Evolutionary conservation across 805 yeast species (phyloP).

Genomic region (Lipomyces yamadae): DNA sequence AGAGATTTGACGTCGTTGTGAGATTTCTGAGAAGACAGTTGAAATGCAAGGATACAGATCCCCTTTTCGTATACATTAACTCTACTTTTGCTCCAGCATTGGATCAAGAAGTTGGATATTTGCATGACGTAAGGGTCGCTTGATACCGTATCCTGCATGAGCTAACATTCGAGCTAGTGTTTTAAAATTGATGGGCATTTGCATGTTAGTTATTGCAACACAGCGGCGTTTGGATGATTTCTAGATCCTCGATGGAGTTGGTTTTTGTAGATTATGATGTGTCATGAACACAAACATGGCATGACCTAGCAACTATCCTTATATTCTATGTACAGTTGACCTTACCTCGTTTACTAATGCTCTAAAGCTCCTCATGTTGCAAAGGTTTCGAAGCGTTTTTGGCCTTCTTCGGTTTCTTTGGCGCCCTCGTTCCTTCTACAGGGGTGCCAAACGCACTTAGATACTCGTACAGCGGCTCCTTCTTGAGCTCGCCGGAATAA

Average conservation of each 20-base stretch:
- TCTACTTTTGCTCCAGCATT: constrained; percentile 50
- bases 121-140: constrained; percentile 37
- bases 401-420: constrained; percentile 29
- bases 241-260: not conserved
- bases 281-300: not conserved
- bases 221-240: constrained; percentile 46
- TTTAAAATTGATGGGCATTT: constrained; percentile 42
- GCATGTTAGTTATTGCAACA: constrained; percentile 45
- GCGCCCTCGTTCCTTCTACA: constrained; percentile 46
- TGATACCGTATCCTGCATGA: not conserved
- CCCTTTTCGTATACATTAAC: constrained; percentile 50
- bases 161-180: constrained; percentile 17
- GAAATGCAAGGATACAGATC: constrained; percentile 39
- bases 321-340: not conserved
- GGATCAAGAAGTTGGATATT: constrained; percentile 46
- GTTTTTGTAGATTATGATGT: not conserved
- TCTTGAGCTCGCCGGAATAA: constrained; percentile 46
- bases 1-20: constrained; percentile 53
- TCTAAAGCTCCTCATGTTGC: constrained; percentile 20
- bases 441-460: constrained; percentile 45
- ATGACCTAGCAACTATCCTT: not conserved
- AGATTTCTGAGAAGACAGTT: constrained; percentile 52
- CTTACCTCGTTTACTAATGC: not conserved
- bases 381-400: constrained; percentile 40
- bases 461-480: constrained; percentile 45